Evolutionary conservation across 306 rosid genomes (phyloP).

Genomic region (Prunus salicina): DNA sequence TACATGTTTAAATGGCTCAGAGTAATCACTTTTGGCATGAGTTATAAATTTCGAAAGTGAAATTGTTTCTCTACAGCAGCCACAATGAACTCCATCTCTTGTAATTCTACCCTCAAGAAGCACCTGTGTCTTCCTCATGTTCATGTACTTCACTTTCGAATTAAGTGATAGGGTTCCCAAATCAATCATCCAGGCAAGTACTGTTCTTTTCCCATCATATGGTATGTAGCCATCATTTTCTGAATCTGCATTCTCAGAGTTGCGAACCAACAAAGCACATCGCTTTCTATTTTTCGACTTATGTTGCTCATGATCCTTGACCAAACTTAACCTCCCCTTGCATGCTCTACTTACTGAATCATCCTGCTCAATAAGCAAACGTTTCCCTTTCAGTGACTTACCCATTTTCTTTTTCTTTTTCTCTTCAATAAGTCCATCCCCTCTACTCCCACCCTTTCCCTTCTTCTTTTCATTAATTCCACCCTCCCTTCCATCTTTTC

Average conservation of each 20-base stretch:
- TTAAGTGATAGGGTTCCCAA: constrained; percentile 60
- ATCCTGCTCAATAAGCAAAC: constrained; percentile 26
- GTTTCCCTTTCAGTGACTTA: constrained; percentile 42
- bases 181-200: constrained; percentile 90
- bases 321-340: constrained; percentile 26
- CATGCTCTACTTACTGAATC: constrained; percentile 16
- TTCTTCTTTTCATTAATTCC: background rate
- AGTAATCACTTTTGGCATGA: constrained; percentile 63
- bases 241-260: constrained; percentile 63
- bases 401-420: constrained; percentile 39
- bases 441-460: constrained; percentile 26
- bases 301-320: constrained; percentile 41
- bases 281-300: constrained; percentile 55
- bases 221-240: constrained; percentile 66
- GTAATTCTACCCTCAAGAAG: constrained; percentile 61
- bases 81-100: constrained; percentile 77
- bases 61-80: constrained; percentile 63
- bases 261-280: constrained; percentile 62
- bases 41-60: constrained; percentile 60
- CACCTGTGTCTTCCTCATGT: constrained; percentile 32
- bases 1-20: constrained; percentile 60
- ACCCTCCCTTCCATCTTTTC: constrained; percentile 2
- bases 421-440: constrained; percentile 22
- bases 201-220: constrained; percentile 77
- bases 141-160: constrained; percentile 62